phyloP scores from a whole-genome alignment of 192 early-diverging fungal species.

The Lunasporangiospora selenospora region DNA sequence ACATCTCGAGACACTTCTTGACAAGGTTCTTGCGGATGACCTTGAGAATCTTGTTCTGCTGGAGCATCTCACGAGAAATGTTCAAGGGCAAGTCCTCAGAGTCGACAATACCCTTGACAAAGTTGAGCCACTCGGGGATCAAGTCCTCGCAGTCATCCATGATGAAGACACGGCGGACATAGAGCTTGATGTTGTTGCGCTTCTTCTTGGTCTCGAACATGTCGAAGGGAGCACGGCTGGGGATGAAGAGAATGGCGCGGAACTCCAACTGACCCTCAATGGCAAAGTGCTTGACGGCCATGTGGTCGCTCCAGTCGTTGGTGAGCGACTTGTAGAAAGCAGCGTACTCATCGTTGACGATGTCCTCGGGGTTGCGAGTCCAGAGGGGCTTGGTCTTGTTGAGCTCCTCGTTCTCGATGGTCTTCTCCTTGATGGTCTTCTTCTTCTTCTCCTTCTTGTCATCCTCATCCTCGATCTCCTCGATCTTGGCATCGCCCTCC shows the following conservation, averaged over 20 bases:
- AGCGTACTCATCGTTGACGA: conserved; percentile 96
- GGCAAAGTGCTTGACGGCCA: conserved; percentile 98
- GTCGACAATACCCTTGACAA: conserved; percentile 99
- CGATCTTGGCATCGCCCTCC: conserved; percentile 76
- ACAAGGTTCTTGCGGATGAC: conserved; percentile 99
- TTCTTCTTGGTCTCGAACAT: conserved; percentile 99
- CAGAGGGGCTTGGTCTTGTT: conserved; percentile 99
- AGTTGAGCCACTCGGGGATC: conserved; percentile 99
- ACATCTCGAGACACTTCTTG: conserved; percentile 99
- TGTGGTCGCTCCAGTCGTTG: conserved; percentile 99
- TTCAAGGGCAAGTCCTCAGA: conserved; percentile 99
- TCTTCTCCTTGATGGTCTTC: conserved; percentile 87
- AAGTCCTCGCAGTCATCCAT: conserved; percentile 99
- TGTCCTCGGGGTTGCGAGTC: conserved; percentile 99
- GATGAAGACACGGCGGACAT: conserved; percentile 99
- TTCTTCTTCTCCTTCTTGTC: conserved; percentile 75
- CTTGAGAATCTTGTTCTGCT: conserved; percentile 99
- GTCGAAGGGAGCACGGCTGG: conserved; percentile 97
- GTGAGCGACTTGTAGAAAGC: conserved; percentile 98
- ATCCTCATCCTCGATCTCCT: conserved; percentile 85
- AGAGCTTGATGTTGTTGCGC: conserved; percentile 99
- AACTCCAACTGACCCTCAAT: conserved; percentile 99
- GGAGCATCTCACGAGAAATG: conserved; percentile 99
- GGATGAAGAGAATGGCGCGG: conserved; percentile 97
- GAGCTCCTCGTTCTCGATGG: conserved; percentile 89